Evolutionary conservation across 768 basidiomycete species (phyloP), one percentile per base, ranked within the genome.

Genomic region (Xanthoconium stramineum): DNA sequence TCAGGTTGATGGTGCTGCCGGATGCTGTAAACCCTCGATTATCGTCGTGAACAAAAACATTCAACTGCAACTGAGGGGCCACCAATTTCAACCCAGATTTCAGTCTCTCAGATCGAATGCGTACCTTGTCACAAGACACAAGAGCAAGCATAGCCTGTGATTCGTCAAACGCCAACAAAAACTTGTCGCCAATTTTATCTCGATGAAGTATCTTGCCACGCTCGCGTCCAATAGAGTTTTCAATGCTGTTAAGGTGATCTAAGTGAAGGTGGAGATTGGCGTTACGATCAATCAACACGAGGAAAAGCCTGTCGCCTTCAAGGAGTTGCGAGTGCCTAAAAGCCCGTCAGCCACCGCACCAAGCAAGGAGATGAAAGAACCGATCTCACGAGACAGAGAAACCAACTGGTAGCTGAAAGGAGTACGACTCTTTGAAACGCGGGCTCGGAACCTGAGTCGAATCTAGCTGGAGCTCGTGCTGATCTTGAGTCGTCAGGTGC

Each of bases 131-230:
- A 6, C 73, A 64, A 8, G 75, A 70, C 55, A 80, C 74, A 8
- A 84, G 47, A 6, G 75, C 74, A 38, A 85, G 69, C 67, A 80
- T 74, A 3, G 78, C 73, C 57, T 75, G 78, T 5, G 71, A 67
- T 61, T 85, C 83, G 49, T 85, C 82, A 51, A 76, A 83, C 0
- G 83, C 74, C 14, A 84, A 52, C 12, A 80, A 40, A 46, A 75
- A 71, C 11, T 77, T 69, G 24, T 76, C 69, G 0, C 80, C 82
- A 20, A 83, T 72, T 58, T 79, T 82, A 47, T 78, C 76, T 13
- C 73, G 73, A 55, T 74, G 69, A 15, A 84, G 61, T 8, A 52
- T 46, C 53, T 76, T 76, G 43, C 73, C 68, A 9, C 55, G 52
- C 10, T 68, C 65, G 19, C 63, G 61, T 7, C 60, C 53, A 9